Percentiles rank a stretch among this genome's conserved stretches.
phyloP scores from a whole-genome alignment of 2,329 filamentous ascomycete genomes.

The Fusarium neocosmosporiellum region DNA sequence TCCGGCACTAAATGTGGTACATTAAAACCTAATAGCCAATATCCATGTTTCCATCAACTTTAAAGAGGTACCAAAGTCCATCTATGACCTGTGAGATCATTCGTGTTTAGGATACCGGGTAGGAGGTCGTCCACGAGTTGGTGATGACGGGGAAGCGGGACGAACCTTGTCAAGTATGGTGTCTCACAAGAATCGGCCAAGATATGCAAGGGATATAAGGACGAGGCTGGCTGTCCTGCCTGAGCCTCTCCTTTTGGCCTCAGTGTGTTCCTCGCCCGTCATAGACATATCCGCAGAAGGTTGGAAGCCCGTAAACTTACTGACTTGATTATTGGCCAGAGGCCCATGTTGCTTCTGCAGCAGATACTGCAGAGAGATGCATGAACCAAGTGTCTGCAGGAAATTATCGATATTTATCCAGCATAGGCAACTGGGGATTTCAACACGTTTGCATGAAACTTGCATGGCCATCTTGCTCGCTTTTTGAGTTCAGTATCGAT shows the following conservation, averaged over 20 bases:
- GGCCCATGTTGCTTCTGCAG: background rate
- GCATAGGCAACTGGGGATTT: background rate
- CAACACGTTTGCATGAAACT: background rate
- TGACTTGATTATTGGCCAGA: background rate
- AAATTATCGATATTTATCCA: background rate
- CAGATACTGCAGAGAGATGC: background rate
- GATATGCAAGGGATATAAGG: slow-evolving; percentile 51
- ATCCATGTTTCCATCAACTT: background rate
- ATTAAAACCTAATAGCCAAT: slow-evolving; percentile 49
- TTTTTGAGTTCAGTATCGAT: background rate
- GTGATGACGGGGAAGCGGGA: background rate
- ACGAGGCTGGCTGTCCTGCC: slow-evolving; percentile 54
- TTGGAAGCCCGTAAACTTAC: background rate
- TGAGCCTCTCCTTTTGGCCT: slow-evolving; percentile 55
- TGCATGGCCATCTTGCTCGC: background rate
- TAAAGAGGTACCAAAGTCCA: background rate
- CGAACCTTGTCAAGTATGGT: slow-evolving; percentile 39
- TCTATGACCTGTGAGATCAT: background rate
- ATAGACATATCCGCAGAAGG: background rate
- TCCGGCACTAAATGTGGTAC: background rate
- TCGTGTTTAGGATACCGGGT: background rate
- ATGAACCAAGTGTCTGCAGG: background rate
- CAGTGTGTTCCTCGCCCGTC: slow-evolving; percentile 61
- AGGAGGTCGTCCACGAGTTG: background rate
- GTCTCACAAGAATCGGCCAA: slow-evolving; percentile 61